A percentile compares a stretch with the other conserved stretches of the same genome.
These are phyloP conservation scores for Colletotrichum noveboracense DNA, from an alignment of 2,329 filamentous ascomycete genomes.

Conservation along the genomic window DNA sequence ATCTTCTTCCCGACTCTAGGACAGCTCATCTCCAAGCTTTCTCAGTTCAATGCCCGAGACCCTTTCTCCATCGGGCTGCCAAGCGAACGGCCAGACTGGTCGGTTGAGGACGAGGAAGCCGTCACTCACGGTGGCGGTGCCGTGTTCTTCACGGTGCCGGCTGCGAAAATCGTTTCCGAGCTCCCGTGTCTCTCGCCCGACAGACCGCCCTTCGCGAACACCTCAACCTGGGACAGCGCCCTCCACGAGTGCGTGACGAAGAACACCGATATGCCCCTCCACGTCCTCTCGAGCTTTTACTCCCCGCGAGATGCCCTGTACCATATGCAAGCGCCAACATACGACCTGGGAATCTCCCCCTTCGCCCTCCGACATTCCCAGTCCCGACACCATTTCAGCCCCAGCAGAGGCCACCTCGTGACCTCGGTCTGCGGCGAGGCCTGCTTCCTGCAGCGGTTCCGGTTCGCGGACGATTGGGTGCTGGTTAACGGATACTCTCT, in stretches of 20 bases:
- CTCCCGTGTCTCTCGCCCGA: constrained; percentile 37
- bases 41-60: constrained; percentile 31
- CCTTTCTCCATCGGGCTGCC: constrained; percentile 48
- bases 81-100: constrained; percentile 49
- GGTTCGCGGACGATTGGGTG: constrained; percentile 51
- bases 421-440: constrained; percentile 47
- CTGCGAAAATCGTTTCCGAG: constrained; percentile 36
- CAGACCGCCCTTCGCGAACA: constrained; percentile 23
- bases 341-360: constrained; percentile 45
- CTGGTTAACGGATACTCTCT: constrained; percentile 53
- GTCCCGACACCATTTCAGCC: constrained; percentile 41
- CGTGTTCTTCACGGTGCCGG: constrained; percentile 43
- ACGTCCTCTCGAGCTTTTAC: constrained; percentile 49
- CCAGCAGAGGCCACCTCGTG: constrained; percentile 46
- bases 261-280: constrained; percentile 40
- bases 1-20: constrained; percentile 50
- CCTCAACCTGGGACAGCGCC: constrained; percentile 43
- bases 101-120: constrained; percentile 36
- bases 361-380: constrained; percentile 45
- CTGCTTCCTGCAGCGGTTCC: constrained; percentile 53
- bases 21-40: constrained; percentile 41
- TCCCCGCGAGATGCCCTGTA: constrained; percentile 38
- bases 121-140: constrained; percentile 51
- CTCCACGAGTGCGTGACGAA: constrained; percentile 45
- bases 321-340: constrained; percentile 31